Percentiles rank a stretch among this genome's conserved stretches.
Conservation (phyloP, 805 yeast genomes). For the Saccharomyces kudriavzevii region DNA sequence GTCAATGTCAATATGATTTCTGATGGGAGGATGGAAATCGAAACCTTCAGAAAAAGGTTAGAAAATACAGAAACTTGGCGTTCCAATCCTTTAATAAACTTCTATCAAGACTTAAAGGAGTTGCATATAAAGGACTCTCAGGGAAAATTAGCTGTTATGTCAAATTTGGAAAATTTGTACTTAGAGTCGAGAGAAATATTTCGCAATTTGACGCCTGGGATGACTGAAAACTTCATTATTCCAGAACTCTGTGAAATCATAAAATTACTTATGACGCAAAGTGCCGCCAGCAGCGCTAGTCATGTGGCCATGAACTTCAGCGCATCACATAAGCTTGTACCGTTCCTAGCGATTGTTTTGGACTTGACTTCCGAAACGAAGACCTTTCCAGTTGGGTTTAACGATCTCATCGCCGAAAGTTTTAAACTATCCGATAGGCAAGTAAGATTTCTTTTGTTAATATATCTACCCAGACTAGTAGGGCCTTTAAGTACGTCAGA, state of each 20-base stretch:
- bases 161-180: constrained; percentile 22
- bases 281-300: not conserved
- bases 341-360: constrained; percentile 27
- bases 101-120: constrained; percentile 48
- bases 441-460: constrained; percentile 62
- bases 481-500: constrained; percentile 47
- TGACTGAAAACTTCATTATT: constrained; percentile 52
- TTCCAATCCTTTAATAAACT: constrained; percentile 40
- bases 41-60: constrained; percentile 30
- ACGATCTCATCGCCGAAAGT: constrained; percentile 57
- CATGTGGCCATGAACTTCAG: constrained; percentile 21
- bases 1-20: constrained; percentile 9
- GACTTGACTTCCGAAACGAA: constrained; percentile 32
- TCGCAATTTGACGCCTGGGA: constrained; percentile 38
- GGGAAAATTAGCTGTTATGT: constrained; percentile 40
- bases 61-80: constrained; percentile 30
- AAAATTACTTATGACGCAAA: constrained; percentile 10
- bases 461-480: constrained; percentile 49
- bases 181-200: constrained; percentile 34
- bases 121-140: constrained; percentile 44
- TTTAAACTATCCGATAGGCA: constrained; percentile 69
- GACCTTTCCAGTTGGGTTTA: constrained; percentile 29
- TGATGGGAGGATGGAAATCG: constrained; percentile 22
- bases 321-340: constrained; percentile 24
- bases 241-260: constrained; percentile 47